phyloP scores from a whole-genome alignment of 371 early-diverging fungal genomes.

The Apophysomyces elegans region DNA sequence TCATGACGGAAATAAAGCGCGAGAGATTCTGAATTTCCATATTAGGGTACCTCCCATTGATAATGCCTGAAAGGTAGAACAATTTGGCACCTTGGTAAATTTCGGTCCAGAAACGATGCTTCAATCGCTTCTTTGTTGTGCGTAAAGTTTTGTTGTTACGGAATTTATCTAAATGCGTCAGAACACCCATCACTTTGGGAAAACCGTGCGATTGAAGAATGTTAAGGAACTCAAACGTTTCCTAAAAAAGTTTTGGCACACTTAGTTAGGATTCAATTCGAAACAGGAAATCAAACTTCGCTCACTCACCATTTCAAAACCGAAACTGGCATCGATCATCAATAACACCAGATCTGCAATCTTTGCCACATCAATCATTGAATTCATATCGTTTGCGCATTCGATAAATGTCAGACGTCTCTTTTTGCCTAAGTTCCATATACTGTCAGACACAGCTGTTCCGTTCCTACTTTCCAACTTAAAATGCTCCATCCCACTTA shows the following conservation, averaged over 20 bases:
- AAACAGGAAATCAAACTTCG: neutral
- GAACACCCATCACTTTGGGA: conserved; percentile 96
- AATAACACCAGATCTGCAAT: conserved; percentile 97
- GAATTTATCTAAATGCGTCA: conserved; percentile 95
- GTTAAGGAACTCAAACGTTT: conserved; percentile 99
- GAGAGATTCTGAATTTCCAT: conserved; percentile 92
- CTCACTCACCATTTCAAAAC: conserved; percentile 91
- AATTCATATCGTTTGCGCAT: conserved; percentile 94
- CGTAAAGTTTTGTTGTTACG: conserved; percentile 88
- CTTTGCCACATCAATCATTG: conserved; percentile 98
- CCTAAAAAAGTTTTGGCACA: conserved; percentile 42
- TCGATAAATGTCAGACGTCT: conserved; percentile 97
- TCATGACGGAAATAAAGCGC: conserved; percentile 97
- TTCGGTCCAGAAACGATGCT: conserved; percentile 99
- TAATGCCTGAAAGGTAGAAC: conserved; percentile 94
- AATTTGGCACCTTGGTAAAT: conserved; percentile 98
- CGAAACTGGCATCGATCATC: conserved; percentile 95
- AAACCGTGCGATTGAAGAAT: conserved; percentile 98
- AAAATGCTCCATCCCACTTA: conserved; percentile 16
- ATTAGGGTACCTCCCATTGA: conserved; percentile 92
- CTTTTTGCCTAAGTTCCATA: conserved; percentile 68
- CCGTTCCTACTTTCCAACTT: neutral
- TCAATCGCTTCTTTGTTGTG: conserved; percentile 91
- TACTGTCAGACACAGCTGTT: neutral
- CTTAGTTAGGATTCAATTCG: no score